Evolutionary conservation across 129 eudicot genomes (phyloP).

Genomic region (Deinandra increscens): DNA sequence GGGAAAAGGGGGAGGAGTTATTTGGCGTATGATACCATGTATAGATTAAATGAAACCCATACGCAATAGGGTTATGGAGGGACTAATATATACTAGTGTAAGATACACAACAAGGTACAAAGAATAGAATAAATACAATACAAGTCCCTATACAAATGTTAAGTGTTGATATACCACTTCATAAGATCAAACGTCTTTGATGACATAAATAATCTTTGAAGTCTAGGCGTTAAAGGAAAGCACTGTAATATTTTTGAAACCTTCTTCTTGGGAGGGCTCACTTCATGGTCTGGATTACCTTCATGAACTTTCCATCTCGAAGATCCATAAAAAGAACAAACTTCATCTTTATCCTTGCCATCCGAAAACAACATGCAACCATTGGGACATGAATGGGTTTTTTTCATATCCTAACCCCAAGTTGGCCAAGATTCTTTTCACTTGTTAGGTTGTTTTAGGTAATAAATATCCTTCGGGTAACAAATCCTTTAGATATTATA

Average conservation of each 20-base stretch:
- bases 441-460: not conserved
- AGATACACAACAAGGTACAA: too few species aligned
- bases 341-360: not conserved
- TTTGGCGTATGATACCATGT: too few species aligned
- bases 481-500: not conserved
- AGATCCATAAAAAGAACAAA: not conserved
- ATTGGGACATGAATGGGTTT: constrained; percentile 2
- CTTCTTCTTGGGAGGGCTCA: not conserved
- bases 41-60: too few species aligned
- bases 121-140: too few species aligned
- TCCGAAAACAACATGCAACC: constrained; percentile 12
- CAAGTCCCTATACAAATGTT: too few species aligned
- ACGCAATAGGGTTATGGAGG: too few species aligned
- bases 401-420: not conserved
- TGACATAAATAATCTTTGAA: constrained; percentile 6
- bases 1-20: too few species aligned
- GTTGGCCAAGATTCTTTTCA: not conserved
- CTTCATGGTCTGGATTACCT: not conserved
- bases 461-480: not conserved
- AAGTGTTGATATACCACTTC: constrained; percentile 7
- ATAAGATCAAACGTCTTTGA: not conserved
- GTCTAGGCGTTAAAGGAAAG: constrained; percentile 12
- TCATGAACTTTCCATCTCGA: not conserved
- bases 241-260: not conserved
- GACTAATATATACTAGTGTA: too few species aligned